These are phyloP conservation scores for Leccinellum luteum DNA, from an alignment of 768 basidiomycete genomes.

Conservation along the genomic window DNA sequence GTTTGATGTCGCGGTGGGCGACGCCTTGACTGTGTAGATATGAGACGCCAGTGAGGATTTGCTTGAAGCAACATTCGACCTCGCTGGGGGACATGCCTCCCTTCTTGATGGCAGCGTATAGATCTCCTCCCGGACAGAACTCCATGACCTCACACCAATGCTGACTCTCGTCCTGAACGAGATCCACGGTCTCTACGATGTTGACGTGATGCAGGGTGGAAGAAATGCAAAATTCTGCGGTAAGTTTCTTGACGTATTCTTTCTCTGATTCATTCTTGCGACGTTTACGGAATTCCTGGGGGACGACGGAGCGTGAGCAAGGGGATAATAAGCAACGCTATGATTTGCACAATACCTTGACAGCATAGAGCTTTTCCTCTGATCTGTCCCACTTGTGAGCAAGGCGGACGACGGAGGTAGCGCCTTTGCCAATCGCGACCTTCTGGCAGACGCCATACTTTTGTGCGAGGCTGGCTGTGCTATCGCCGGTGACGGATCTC, in stretches of 20 bases:
- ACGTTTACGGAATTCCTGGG: constrained; percentile 94
- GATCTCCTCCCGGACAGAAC: constrained; percentile 96
- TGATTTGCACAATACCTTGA: constrained; percentile 61
- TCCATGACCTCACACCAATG: constrained; percentile 99
- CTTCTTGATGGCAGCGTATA: constrained; percentile 98
- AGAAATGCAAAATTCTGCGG: constrained; percentile 97
- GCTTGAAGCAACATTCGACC: constrained; percentile 98
- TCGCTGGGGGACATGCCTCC: constrained; percentile 89
- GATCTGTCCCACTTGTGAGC: constrained; percentile 98
- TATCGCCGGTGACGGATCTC: constrained; percentile 48
- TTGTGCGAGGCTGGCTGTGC: constrained; percentile 60
- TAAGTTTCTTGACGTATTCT: constrained; percentile 99
- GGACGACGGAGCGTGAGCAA: neutral
- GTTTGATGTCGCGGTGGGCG: constrained; percentile 97
- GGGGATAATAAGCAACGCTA: too few relatives aligned
- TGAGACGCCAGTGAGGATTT: constrained; percentile 82
- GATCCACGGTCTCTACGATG: constrained; percentile 97
- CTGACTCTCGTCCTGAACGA: constrained; percentile 95
- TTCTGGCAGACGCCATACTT: constrained; percentile 98
- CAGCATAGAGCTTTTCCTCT: constrained; percentile 96
- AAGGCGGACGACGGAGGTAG: constrained; percentile 93
- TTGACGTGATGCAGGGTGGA: constrained; percentile 93
- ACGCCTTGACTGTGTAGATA: constrained; percentile 97
- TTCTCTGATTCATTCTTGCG: constrained; percentile 98
- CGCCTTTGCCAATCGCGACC: constrained; percentile 95